These are phyloP conservation scores for Thermoascus crustaceus DNA, from an alignment of 2,329 filamentous ascomycete species.

Conservation along the genomic window DNA sequence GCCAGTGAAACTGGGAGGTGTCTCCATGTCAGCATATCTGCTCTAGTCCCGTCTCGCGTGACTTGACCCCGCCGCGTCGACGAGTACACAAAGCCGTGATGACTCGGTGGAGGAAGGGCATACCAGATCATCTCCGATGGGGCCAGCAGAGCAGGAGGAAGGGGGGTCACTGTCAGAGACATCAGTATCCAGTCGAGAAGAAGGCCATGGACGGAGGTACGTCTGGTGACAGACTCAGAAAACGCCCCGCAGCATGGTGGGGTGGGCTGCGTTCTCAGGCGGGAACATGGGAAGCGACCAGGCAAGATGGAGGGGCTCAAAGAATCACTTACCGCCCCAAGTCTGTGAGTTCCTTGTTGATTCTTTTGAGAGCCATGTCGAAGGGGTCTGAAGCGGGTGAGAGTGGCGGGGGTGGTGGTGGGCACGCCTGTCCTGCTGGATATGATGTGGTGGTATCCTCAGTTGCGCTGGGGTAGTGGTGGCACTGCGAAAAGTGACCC, in stretches of 20 bases:
- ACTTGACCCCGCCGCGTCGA: too few species aligned
- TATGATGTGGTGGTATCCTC: constrained; percentile 13
- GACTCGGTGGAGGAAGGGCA: constrained; percentile 25
- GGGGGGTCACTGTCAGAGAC: constrained; percentile 69
- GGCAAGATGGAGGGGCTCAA: constrained; percentile 6
- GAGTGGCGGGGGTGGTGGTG: too few species aligned
- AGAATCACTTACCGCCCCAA: constrained; percentile 39
- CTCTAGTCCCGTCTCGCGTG: constrained; percentile 5
- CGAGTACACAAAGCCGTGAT: not conserved
- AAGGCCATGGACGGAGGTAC: too few species aligned
- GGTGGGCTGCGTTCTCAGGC: constrained; percentile 12
- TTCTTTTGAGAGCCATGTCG: constrained; percentile 45
- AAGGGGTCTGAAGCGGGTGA: constrained; percentile 13
- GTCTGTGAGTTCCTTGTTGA: constrained; percentile 48
- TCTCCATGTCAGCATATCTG: constrained; percentile 4
- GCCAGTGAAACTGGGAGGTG: constrained; percentile 84
- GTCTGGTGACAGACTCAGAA: too few species aligned
- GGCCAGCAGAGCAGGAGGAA: constrained; percentile 96
- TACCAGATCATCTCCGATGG: constrained; percentile 97
- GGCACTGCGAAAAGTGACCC: constrained; percentile 1
- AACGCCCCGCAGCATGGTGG: constrained; percentile 16
- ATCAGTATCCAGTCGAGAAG: too few species aligned
- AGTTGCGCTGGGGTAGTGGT: constrained; percentile 25
- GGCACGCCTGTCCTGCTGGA: too few species aligned
- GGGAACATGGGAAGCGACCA: constrained; percentile 5